Conservation (phyloP, 176 grass and related monocot genomes). For the Poa annua region DNA sequence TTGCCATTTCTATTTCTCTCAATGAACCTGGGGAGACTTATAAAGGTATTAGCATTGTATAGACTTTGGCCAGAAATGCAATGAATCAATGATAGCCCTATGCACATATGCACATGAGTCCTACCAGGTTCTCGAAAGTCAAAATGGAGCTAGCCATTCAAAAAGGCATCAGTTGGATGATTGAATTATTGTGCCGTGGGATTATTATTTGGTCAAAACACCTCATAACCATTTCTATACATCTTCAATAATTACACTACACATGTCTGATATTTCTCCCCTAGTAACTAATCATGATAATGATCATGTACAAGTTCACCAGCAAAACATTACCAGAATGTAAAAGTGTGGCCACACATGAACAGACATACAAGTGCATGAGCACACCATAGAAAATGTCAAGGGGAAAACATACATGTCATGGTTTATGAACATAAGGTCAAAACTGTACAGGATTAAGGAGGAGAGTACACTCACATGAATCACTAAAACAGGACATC, state of each 20-base stretch:
- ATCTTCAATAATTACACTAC: background rate
- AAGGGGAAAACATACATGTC: background rate
- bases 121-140: background rate
- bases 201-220: slow-evolving; percentile 4
- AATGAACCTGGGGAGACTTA: slow-evolving; percentile 9
- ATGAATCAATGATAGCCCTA: background rate
- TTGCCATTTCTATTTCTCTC: background rate
- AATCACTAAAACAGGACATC: slow-evolving; percentile 92
- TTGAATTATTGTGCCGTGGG: background rate
- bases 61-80: background rate
- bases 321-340: slow-evolving; percentile 3
- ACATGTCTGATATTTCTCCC: background rate
- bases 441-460: slow-evolving; percentile 3
- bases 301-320: slow-evolving; percentile 1
- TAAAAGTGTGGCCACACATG: background rate
- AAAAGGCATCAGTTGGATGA: background rate
- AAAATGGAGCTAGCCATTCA: background rate
- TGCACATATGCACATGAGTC: background rate
- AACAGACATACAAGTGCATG: slow-evolving; percentile 5
- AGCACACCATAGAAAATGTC: background rate
- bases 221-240: background rate
- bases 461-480: slow-evolving; percentile 76
- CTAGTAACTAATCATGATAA: slow-evolving; percentile 1
- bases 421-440: background rate
- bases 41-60: slow-evolving; percentile 6